phyloP scores from a whole-genome alignment of 2,329 filamentous ascomycete species.

The Sporothrix dimorphospora region DNA sequence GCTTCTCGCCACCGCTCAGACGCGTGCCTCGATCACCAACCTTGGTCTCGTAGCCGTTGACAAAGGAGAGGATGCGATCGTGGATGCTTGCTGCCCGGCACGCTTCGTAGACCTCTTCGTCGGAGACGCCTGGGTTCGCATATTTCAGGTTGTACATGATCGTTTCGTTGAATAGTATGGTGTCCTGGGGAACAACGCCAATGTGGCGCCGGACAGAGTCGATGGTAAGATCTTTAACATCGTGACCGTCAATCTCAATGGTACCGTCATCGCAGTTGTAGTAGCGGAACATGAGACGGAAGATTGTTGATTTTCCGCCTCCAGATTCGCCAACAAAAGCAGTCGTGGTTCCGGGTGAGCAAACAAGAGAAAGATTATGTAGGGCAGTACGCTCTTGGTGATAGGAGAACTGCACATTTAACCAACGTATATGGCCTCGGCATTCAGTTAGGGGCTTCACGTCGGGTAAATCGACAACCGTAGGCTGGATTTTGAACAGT shows the following conservation, averaged over 20 bases:
- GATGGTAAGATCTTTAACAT: conserved; percentile 86
- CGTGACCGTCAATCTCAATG: conserved; percentile 81
- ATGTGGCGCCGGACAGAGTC: conserved; percentile 91
- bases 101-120: conserved; percentile 55
- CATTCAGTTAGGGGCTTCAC: conserved; percentile 68
- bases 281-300: conserved; percentile 93
- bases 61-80: conserved; percentile 56
- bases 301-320: conserved; percentile 94
- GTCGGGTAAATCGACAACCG: conserved; percentile 76
- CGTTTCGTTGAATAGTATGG: conserved; percentile 64
- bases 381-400: conserved; percentile 84
- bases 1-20: conserved; percentile 63
- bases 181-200: conserved; percentile 96
- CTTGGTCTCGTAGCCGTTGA: conserved; percentile 56
- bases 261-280: conserved; percentile 82
- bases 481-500: conserved; percentile 93
- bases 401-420: conserved; percentile 89
- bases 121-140: conserved; percentile 51
- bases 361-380: conserved; percentile 81
- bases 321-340: conserved; percentile 96
- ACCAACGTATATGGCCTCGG: conserved; percentile 81
- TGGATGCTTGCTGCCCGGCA: conserved; percentile 59
- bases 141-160: conserved; percentile 61
- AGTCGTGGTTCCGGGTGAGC: conserved; percentile 86
- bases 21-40: conserved; percentile 58